Percentiles rank a stretch among this genome's conserved stretches.
phyloP scores from a whole-genome alignment of 1,139 yeast genomes.

The Lodderomyces oxycetoniae region DNA sequence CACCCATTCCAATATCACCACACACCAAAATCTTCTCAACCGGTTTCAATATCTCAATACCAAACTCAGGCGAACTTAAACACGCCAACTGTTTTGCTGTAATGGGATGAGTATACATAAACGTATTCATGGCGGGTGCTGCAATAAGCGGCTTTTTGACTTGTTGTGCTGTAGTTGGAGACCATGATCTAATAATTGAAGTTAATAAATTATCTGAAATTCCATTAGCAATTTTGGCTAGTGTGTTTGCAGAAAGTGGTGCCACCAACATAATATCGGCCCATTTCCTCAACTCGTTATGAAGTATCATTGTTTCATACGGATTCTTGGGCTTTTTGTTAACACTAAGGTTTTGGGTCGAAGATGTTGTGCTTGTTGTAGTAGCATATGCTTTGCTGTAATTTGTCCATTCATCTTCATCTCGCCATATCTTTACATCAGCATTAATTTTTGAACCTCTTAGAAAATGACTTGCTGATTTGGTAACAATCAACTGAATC shows the following conservation, averaged over 20 bases:
- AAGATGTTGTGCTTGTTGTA: slow-evolving; percentile 7
- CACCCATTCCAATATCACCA: slow-evolving; percentile 98
- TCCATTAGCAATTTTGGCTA: slow-evolving; percentile 88
- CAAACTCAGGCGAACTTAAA: slow-evolving; percentile 43
- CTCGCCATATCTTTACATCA: slow-evolving; percentile 89
- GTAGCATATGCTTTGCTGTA: slow-evolving; percentile 37
- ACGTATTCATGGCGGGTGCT: slow-evolving; percentile 98
- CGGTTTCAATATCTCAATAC: slow-evolving; percentile 78
- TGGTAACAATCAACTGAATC: slow-evolving; percentile 82
- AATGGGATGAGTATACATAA: slow-evolving; percentile 91
- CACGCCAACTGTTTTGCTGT: slow-evolving; percentile 75
- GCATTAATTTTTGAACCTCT: slow-evolving; percentile 73
- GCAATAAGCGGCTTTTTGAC: slow-evolving; percentile 68
- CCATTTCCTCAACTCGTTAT: slow-evolving; percentile 89
- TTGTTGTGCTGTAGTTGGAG: slow-evolving; percentile 41
- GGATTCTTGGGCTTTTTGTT: slow-evolving; percentile 36
- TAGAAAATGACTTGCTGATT: slow-evolving; percentile 77
- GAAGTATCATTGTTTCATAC: slow-evolving; percentile 54
- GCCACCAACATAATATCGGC: slow-evolving; percentile 90
- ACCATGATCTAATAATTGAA: slow-evolving; percentile 87
- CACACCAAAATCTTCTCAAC: slow-evolving; percentile 90
- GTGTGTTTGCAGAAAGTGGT: slow-evolving; percentile 88
- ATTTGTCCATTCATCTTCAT: slow-evolving; percentile 82
- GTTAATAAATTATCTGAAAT: slow-evolving; percentile 85
- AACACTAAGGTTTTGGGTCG: slow-evolving; percentile 2